Base-by-base conservation (phyloP, 78 protist species). In the Dictyostelium citrinum region DNA sequence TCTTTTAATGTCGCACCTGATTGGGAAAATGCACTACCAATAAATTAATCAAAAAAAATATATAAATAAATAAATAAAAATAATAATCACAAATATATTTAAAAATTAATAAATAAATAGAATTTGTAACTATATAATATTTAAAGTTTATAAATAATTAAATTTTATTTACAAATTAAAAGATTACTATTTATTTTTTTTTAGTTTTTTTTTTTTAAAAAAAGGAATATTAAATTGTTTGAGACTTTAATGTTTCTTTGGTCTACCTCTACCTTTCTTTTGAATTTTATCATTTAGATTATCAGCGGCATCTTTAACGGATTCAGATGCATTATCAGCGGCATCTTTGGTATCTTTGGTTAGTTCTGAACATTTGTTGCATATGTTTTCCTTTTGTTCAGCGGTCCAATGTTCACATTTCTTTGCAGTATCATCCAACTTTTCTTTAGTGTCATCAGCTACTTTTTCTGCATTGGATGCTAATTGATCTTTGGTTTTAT, bases 251-350 rank as follows among this genome's bases (percentile, higher is more conserved):
- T 75, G 43, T 41, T 75, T 75, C 81, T 75, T 75, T 22, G 81
- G 81, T 75, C 81, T 75, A 41, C 81, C 81, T 75, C 81, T 75
- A 41, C 81, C 81, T 75, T 75, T 75, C 81, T 75, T 75, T 75
- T 75, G 61, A 9, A 75, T 33, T 41, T 75, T 43, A 11, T 75
- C 81, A 75, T 75, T 75, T 22, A 46, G 10, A 75, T 37, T 43
- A n/a, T 75, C 31, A 6, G 31, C 58, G 3, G 81, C n/a, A 6
- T 75, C 81, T 75, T 75, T 75, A 16, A 41, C 46, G 2, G 81
- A 14, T n/a, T 75, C 81, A 22, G 81, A 12, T 6, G 37, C 81
- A n/a, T 75, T 3, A n/a, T 75, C 81, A 41, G 41, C 46, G 9
- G 61, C 58, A 6, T 35, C 58, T 75, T 75, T 75, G 8, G 60